Base-by-base conservation (phyloP, 352 stramenopile genomes). In the Stramenopiles sp. region DNA sequence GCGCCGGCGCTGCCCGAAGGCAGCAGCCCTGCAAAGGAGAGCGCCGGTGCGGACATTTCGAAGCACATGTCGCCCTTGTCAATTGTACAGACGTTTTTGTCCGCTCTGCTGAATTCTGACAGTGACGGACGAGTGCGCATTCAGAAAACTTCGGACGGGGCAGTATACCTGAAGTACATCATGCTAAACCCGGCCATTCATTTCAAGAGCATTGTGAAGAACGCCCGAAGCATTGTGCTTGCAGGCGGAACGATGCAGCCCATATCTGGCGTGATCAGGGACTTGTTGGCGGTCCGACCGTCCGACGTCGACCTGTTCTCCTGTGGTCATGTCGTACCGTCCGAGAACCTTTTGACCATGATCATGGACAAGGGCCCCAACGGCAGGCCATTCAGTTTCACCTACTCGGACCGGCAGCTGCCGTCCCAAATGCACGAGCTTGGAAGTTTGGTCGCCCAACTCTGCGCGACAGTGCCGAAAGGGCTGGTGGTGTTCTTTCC, bases 401-500 rank as follows among this genome's bases (percentile, higher is more conserved):
- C 90, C 0, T 96, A 92, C 79, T 82, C 84, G 1, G 84, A 86
- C 34, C 83, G 86, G 34, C 81, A 82, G 69, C 81, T 36, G 4
- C n/a, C 12, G 18, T 36, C 48, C 12, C 12, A 12, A n/a, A 68
- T 96, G 34, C 87, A 96, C 74, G 95, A 98, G 71, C 87, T 99
- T n/a, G 92, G 91, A 0, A 84, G 84, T 1, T 85, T 95, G 25
- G 76, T 99, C 25, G 74, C 96, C 34, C 95, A 97, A 77, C 77
- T 98, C 0, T 85, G 82, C 30, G 85, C 83, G 6, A 81, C 94
- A 18, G 89, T 97, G 30, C 93, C 94, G 1, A 83, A 88, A 36
- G 96, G 96, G 4, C 78, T 99, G 32, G 94, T 98, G 2, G 91
- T 98, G 0, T 99, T 99, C 81, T 88, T 99, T 69, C 87, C 94